Base-by-base conservation (phyloP, 345 rosid species). In the Salix brachista region DNA sequence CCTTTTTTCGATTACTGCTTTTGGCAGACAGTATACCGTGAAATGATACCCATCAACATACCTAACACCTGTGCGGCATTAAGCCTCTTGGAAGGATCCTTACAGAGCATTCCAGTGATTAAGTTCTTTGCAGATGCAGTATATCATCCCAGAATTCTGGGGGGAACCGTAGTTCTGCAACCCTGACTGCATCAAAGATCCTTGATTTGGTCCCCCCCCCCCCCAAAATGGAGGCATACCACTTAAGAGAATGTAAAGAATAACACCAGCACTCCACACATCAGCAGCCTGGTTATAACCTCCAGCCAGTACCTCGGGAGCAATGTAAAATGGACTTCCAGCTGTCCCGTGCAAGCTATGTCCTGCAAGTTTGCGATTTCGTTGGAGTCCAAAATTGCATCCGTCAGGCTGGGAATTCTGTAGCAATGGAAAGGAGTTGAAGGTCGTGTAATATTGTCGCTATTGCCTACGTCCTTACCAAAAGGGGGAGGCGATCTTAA, bases 121-220 rank as follows among this genome's bases (percentile, higher is more conserved):
- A 92, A 81, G 74, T 90, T 89, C 81, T 80, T 87, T 21, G 96
- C 98, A 54, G 83, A 83, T 18, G 80, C 64, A 71, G 98, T 67
- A 91, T 83, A 67, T 77, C 71, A 75, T 89, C 88, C 97, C 98
- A 91, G 26, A 86, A 88, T 79, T 88, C 88, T 16, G 88, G 70
- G 65, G 91, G 92, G 78, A 92, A 92, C 78, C 79, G 84, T 67
- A 92, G 87, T 79, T 91, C 89, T 11, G 94, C 92, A 65, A 91
- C 90, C 83, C 92, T 91, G 68, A 94, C 93, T 77, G 97, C 94
- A 75, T 90, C 89, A 79, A 94, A 92, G 77, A 94, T 91, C 87
- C 88, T 83, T 23, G 94, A 90, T 85, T 87, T 91, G 48, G 97
- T 89, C 85, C 87, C 91, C 65, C 97, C 85, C 87, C 91, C 65